Evolutionary conservation across 805 yeast genomes (phyloP).

Genomic region (Suhomyces sp.): DNA sequence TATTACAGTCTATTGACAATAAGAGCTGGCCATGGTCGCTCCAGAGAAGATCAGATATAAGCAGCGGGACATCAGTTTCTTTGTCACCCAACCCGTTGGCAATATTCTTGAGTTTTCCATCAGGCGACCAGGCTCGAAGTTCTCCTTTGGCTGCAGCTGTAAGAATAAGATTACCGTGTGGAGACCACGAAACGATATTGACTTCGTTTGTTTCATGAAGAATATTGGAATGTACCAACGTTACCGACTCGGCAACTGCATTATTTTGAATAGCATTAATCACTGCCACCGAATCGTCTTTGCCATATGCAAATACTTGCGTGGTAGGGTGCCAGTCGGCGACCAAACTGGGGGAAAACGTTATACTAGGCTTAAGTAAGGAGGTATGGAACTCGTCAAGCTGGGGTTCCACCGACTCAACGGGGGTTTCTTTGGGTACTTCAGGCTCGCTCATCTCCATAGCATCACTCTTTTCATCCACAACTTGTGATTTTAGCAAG

Average conservation of each 20-base stretch:
- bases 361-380: slow-evolving; percentile 35
- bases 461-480: not conserved
- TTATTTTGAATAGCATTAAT: slow-evolving; percentile 35
- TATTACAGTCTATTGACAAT: slow-evolving; percentile 52
- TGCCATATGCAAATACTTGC: slow-evolving; percentile 54
- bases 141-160: slow-evolving; percentile 73
- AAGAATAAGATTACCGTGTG: slow-evolving; percentile 56
- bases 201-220: slow-evolving; percentile 21
- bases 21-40: slow-evolving; percentile 51
- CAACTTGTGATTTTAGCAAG: not conserved
- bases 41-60: slow-evolving; percentile 62
- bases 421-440: not conserved
- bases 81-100: slow-evolving; percentile 19
- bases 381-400: slow-evolving; percentile 18
- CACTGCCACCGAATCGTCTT: slow-evolving; percentile 44
- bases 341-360: slow-evolving; percentile 43
- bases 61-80: slow-evolving; percentile 10
- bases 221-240: slow-evolving; percentile 28
- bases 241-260: slow-evolving; percentile 27
- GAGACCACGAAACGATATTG: slow-evolving; percentile 57
- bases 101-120: slow-evolving; percentile 59
- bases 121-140: slow-evolving; percentile 71
- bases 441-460: not conserved
- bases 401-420: not conserved
- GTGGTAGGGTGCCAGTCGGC: slow-evolving; percentile 57